phyloP scores from a whole-genome alignment of 306 rosid species.

The Psophocarpus tetragonolobus region DNA sequence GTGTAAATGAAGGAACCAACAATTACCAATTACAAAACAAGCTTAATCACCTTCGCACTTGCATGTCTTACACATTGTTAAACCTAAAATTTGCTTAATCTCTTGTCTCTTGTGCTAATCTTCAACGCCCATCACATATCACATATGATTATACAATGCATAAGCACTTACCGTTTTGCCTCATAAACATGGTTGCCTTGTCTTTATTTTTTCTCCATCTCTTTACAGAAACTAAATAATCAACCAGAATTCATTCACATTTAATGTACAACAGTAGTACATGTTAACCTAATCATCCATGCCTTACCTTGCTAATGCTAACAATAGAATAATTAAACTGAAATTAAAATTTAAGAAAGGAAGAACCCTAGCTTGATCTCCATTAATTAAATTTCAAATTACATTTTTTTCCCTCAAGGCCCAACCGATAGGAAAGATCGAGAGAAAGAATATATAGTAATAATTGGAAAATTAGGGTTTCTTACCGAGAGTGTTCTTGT shows the following conservation, averaged over 20 bases:
- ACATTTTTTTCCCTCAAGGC: background rate
- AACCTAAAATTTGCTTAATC: background rate
- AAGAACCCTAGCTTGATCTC: constrained; percentile 41
- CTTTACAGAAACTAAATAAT: background rate
- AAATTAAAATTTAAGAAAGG: constrained; percentile 11
- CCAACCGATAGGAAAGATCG: background rate
- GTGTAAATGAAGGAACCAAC: background rate
- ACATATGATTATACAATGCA: background rate
- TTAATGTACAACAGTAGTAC: constrained; percentile 17
- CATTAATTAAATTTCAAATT: constrained; percentile 29
- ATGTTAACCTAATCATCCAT: background rate
- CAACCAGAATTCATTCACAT: background rate
- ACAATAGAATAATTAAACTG: background rate
- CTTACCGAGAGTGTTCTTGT: constrained; percentile 92
- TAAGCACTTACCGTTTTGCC: background rate
- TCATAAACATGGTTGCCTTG: background rate
- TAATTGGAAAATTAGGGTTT: constrained; percentile 55
- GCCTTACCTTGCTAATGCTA: background rate
- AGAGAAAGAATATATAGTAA: background rate
- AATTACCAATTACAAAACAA: background rate
- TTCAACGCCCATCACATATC: background rate
- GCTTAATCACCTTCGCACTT: constrained; percentile 17
- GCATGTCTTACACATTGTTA: constrained; percentile 36
- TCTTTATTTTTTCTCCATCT: background rate
- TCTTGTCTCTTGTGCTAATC: background rate